Conservation (phyloP, 257 asterid species). For the Ajuga chamaepitys region DNA sequence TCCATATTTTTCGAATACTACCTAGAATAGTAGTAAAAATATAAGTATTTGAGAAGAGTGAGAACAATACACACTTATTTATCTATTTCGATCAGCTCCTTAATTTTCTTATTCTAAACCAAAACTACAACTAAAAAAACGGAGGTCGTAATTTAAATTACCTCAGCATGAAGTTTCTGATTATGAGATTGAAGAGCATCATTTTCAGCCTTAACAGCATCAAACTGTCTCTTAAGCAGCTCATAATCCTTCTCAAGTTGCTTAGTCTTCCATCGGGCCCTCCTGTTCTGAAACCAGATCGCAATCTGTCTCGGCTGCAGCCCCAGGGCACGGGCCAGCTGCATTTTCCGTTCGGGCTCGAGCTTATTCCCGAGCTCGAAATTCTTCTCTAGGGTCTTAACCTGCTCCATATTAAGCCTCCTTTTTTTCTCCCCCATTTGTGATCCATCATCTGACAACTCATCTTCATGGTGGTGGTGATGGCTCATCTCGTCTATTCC, state of each 20-base stretch:
- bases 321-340: constrained; percentile 61
- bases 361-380: constrained; percentile 52
- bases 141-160: too few species aligned
- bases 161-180: constrained; percentile 51
- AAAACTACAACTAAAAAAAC: too few species aligned
- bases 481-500: constrained; percentile 24
- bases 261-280: constrained; percentile 56
- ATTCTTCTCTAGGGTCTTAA: constrained; percentile 42
- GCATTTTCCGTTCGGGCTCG: constrained; percentile 57
- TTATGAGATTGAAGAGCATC: constrained; percentile 42
- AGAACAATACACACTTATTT: too few species aligned
- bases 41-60: too few species aligned
- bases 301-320: constrained; percentile 56
- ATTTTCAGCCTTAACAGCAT: constrained; percentile 39
- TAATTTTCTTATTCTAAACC: too few species aligned
- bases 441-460: constrained; percentile 44
- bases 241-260: constrained; percentile 51
- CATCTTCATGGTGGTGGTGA: constrained; percentile 25
- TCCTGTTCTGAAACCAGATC: constrained; percentile 48
- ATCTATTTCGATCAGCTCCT: too few species aligned
- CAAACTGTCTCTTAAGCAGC: constrained; percentile 43
- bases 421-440: constrained; percentile 56
- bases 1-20: too few species aligned
- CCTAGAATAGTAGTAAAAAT: too few species aligned
- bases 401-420: constrained; percentile 58